Evolutionary conservation across 306 rosid genomes (phyloP), one percentile per base, ranked within the genome.

Genomic region (Rosa chinensis): DNA sequence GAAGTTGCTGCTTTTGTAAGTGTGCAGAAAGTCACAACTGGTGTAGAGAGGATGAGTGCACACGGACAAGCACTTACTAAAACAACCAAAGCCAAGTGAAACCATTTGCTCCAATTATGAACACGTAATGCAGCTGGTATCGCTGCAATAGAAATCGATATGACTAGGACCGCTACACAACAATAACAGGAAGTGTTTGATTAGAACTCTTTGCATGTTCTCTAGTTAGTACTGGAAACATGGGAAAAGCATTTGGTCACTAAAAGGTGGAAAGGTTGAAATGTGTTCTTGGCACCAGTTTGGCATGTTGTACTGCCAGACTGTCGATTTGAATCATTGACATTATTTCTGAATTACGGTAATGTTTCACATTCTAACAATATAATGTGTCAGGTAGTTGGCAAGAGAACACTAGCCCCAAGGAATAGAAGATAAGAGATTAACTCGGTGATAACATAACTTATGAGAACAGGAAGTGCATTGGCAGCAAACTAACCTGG

Each of bases 61-160:
- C 99, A 96, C 2, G 99, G 99, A 18, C 98, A 96, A 3, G 97
- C 99, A 74, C 98, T 96, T 40, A 96, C 98, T 68, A 96, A 78
- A 79, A 96, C 90, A 56, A 96, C 98, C 77, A 96, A 76, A 8
- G 99, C 96, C 59, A 91, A 81, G 84, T 93, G 98, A 89, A 91
- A 76, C 99, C 99, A 96, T 40, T 84, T 83, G 52, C 64, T 88
- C 66, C 55, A 85, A 17, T 90, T 83, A 56, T 79, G 87, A 32
- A 78, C 79, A 77, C 77, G 87, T 25, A 96, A 67, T 8, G 70
- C 87, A 3, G 79, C 17, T 61, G 99, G 98, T 82, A 90, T 70
- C 81, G 86, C 91, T 1, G 91, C 94, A 40, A 90, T 18, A n/a
- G 86, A 82, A 53, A 79, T 2, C 48, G 98, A 87, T 83, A 88